Percentiles rank a stretch among this genome's conserved stretches.
Conservation (phyloP, 768 basidiomycete genomes). For the Suillus americanus region DNA sequence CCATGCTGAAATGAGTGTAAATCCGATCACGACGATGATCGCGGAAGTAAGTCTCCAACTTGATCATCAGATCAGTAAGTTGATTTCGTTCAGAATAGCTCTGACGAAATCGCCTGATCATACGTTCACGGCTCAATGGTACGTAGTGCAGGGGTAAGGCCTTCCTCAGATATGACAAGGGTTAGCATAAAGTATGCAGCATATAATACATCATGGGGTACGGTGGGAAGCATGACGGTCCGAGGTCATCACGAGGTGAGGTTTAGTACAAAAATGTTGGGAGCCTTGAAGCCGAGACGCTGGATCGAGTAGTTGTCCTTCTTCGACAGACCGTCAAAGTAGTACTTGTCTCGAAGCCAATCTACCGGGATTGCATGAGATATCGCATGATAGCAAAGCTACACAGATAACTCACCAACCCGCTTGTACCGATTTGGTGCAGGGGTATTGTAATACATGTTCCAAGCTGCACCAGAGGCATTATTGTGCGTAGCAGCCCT, state of each 20-base stretch:
- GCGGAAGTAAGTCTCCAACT: neutral
- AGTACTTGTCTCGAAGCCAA: conserved; percentile 74
- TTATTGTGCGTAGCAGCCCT: conserved; percentile 49
- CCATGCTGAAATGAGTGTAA: neutral
- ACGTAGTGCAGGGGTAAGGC: neutral
- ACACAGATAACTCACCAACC: conserved; percentile 49
- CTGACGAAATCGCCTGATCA: neutral
- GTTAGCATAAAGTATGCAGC: neutral
- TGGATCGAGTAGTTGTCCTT: conserved; percentile 58
- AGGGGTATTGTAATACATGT: conserved; percentile 46
- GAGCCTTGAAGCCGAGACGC: conserved; percentile 74
- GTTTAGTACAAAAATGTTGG: conserved; percentile 78
- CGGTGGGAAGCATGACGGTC: conserved; percentile 7
- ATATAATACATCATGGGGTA: conserved; percentile 12
- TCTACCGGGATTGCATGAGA: conserved; percentile 40
- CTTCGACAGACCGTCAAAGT: conserved; percentile 62
- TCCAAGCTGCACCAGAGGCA: conserved; percentile 37
- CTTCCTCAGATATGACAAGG: neutral
- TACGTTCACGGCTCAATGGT: neutral
- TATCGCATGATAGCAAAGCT: neutral
- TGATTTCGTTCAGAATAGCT: neutral
- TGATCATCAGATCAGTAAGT: neutral
- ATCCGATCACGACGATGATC: neutral
- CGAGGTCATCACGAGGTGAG: conserved; percentile 41
- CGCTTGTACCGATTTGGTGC: conserved; percentile 54